Conservation (phyloP, 2,329 filamentous ascomycete species). For the Verticillium albo-atrum region DNA sequence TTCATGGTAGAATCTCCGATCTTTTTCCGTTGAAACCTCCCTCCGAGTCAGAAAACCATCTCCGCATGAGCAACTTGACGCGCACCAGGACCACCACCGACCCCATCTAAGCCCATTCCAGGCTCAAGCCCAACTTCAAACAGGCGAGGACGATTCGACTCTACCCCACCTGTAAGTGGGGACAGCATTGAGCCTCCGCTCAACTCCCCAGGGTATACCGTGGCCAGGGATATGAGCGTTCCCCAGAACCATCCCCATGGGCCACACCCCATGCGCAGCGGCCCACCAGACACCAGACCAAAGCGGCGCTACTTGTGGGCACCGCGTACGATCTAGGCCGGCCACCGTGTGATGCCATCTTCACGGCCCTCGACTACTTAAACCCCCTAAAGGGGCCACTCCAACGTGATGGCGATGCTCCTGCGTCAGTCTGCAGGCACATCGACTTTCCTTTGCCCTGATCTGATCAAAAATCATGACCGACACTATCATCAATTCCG, state of each 20-base stretch:
- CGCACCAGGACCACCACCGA: neutral
- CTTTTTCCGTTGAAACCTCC: neutral
- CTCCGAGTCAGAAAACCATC: neutral
- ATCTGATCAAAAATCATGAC: neutral
- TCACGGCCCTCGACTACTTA: neutral
- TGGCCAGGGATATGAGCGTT: neutral
- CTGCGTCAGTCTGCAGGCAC: neutral
- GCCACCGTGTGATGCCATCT: neutral
- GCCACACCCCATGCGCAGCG: neutral
- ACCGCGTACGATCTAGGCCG: neutral
- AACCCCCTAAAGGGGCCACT: neutral
- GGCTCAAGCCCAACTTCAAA: neutral
- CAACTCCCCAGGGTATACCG: neutral
- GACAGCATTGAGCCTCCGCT: neutral
- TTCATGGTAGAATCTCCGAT: neutral
- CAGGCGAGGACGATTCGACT: neutral
- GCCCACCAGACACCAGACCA: neutral
- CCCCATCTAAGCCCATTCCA: neutral
- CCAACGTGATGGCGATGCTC: neutral
- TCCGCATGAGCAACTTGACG: neutral
- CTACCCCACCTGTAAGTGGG: neutral
- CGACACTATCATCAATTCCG: neutral
- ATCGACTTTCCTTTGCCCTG: neutral
- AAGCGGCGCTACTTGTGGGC: neutral
- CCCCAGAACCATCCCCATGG: neutral